Percentiles rank a stretch among this genome's conserved stretches.
Conservation (phyloP, 768 basidiomycete genomes). For the Psilocybe subaeruginosa region DNA sequence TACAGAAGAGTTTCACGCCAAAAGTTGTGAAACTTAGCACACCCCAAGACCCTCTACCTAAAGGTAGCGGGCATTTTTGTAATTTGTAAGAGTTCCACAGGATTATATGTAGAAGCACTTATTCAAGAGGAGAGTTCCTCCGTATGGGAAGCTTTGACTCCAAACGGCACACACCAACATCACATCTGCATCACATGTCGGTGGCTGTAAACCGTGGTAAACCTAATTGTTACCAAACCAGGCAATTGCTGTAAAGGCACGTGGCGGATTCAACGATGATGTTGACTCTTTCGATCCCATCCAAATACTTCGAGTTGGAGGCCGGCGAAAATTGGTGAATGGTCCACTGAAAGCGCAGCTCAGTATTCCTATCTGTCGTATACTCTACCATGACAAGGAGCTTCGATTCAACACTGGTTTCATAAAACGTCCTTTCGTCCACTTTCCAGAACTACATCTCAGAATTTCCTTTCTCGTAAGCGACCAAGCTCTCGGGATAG, state of each 20-base stretch:
- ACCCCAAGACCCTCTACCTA: too few relatives aligned
- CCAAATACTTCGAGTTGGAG: neutral
- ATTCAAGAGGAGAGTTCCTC: neutral
- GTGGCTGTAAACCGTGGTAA: neutral
- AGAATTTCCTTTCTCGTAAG: conserved; percentile 19
- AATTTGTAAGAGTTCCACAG: conserved; percentile 8
- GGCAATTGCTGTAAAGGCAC: neutral
- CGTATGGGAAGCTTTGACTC: too few relatives aligned
- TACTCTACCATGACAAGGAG: conserved; percentile 8
- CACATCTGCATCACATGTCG: neutral
- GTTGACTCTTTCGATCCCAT: neutral
- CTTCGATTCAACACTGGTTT: conserved; percentile 6
- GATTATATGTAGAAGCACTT: neutral
- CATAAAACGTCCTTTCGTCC: neutral
- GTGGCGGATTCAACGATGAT: neutral
- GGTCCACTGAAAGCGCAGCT: neutral
- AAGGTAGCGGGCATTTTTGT: too few relatives aligned
- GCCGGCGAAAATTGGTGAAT: neutral
- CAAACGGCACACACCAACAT: too few relatives aligned
- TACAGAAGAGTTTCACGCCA: too few relatives aligned
- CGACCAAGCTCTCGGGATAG: conserved; percentile 4
- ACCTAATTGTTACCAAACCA: neutral
- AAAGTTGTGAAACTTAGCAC: too few relatives aligned
- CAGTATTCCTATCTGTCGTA: neutral
- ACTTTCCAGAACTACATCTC: neutral